Percentiles rank a stretch among this genome's conserved stretches.
Evolutionary conservation across 202 grass and related monocot species (phyloP).

Genomic region (Bolboschoenoplectus hybrid): DNA sequence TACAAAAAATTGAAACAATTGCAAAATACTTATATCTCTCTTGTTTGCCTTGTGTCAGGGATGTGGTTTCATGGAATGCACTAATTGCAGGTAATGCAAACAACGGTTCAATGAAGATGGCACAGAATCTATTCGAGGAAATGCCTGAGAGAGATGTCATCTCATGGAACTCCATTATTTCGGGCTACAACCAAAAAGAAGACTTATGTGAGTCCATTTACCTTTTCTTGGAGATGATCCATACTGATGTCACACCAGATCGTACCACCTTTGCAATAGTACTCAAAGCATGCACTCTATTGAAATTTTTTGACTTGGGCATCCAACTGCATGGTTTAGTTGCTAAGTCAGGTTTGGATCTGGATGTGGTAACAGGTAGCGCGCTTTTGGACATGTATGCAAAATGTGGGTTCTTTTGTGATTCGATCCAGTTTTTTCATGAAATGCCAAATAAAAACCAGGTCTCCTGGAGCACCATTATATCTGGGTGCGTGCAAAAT

Average conservation of each 20-base stretch:
- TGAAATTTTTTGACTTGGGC: slow-evolving; percentile 51
- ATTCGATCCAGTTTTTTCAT: slow-evolving; percentile 57
- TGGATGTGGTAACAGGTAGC: slow-evolving; percentile 57
- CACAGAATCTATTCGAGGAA: slow-evolving; percentile 44
- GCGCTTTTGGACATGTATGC: slow-evolving; percentile 85
- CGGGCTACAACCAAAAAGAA: slow-evolving; percentile 46
- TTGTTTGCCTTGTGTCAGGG: slow-evolving; percentile 29
- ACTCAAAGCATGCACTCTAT: slow-evolving; percentile 61
- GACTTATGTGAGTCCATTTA: slow-evolving; percentile 44
- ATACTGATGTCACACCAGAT: slow-evolving; percentile 42
- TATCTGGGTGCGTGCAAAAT: slow-evolving; percentile 73
- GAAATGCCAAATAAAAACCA: slow-evolving; percentile 75
- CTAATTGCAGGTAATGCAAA: slow-evolving; percentile 53
- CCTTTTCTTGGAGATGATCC: slow-evolving; percentile 60
- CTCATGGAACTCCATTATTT: slow-evolving; percentile 72
- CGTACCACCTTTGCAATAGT: slow-evolving; percentile 54
- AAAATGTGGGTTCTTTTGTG: slow-evolving; percentile 65
- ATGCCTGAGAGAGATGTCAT: slow-evolving; percentile 67
- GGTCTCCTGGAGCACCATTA: slow-evolving; percentile 71
- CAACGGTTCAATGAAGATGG: slow-evolving; percentile 34
- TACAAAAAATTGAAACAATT: background rate
- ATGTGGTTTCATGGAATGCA: slow-evolving; percentile 77
- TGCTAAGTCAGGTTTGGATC: slow-evolving; percentile 57
- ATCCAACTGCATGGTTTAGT: slow-evolving; percentile 55
- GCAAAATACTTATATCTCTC: background rate